phyloP scores from a whole-genome alignment of 106 monocot species.

The Ottelia alismoides region DNA sequence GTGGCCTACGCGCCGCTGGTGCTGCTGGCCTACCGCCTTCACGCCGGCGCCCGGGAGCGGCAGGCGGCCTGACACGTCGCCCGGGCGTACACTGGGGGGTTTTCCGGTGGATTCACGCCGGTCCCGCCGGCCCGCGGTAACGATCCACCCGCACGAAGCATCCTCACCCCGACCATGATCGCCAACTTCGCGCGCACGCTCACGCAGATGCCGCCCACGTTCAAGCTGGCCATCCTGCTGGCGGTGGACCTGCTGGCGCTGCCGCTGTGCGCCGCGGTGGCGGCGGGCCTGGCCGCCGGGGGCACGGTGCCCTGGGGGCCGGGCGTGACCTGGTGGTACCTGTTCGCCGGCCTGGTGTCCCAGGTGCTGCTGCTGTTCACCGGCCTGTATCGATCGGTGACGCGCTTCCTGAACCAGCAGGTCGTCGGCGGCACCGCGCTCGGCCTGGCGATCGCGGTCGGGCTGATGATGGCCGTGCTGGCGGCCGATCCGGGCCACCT shows the following conservation, averaged over 20 bases:
- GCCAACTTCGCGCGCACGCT: neutral
- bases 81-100: neutral
- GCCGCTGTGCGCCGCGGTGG: neutral
- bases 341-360: too few relatives aligned
- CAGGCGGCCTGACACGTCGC: neutral
- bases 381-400: neutral
- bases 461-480: neutral
- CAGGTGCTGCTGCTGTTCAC: too few relatives aligned
- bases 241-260: neutral
- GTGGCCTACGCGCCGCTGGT: neutral
- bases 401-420: neutral
- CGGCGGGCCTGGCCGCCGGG: too few relatives aligned
- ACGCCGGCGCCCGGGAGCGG: neutral
- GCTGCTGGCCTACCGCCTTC: neutral
- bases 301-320: neutral
- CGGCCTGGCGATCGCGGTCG: neutral
- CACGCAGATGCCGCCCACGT: neutral
- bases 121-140: neutral
- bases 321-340: too few relatives aligned
- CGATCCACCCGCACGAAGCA: neutral
- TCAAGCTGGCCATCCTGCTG: neutral
- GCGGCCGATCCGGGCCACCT: neutral
- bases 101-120: neutral
- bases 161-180: neutral
- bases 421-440: neutral